A percentile compares a stretch with the other conserved stretches of the same genome.
Conservation (phyloP, 1,284 basidiomycete genomes). For the Pseudozyma thailandica region DNA sequence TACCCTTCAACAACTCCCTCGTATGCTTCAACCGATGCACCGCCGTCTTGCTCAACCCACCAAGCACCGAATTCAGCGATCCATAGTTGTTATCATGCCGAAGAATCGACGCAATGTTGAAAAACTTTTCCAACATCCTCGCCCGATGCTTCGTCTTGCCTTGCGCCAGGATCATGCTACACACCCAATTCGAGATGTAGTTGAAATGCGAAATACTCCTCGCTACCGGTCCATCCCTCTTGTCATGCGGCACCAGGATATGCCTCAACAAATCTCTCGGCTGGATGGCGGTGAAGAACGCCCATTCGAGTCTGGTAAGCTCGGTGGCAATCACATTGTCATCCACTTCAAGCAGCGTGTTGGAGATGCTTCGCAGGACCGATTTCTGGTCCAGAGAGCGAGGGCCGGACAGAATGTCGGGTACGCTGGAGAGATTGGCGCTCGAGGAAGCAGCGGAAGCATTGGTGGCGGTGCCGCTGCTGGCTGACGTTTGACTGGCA, state of each 20-base stretch:
- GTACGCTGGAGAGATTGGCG: slow-evolving; percentile 5
- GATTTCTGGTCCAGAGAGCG: slow-evolving; percentile 43
- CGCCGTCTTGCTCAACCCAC: slow-evolving; percentile 56
- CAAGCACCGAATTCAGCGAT: slow-evolving; percentile 59
- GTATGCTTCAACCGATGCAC: slow-evolving; percentile 59
- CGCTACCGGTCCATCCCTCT: slow-evolving; percentile 56
- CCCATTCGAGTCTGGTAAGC: slow-evolving; percentile 60
- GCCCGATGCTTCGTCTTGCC: slow-evolving; percentile 58
- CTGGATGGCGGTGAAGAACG: slow-evolving; percentile 55
- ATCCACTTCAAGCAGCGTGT: slow-evolving; percentile 54
- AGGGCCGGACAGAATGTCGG: slow-evolving; percentile 6
- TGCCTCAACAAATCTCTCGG: slow-evolving; percentile 61
- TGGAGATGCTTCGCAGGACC: slow-evolving; percentile 50
- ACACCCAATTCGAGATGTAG: slow-evolving; percentile 63
- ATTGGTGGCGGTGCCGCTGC: slow-evolving; percentile 1
- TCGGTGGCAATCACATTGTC: slow-evolving; percentile 57
- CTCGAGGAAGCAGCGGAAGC: slow-evolving; percentile 13
- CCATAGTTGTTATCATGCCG: slow-evolving; percentile 62
- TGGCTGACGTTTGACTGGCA: slow-evolving; percentile 15
- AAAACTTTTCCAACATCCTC: slow-evolving; percentile 61
- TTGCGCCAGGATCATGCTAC: slow-evolving; percentile 61
- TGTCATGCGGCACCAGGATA: slow-evolving; percentile 52
- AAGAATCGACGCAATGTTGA: slow-evolving; percentile 58
- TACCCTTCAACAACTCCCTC: slow-evolving; percentile 55
- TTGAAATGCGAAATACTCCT: slow-evolving; percentile 62